phyloP scores from a whole-genome alignment of 2,329 filamentous ascomycete species.

The Neopestalotiopsis rosae region DNA sequence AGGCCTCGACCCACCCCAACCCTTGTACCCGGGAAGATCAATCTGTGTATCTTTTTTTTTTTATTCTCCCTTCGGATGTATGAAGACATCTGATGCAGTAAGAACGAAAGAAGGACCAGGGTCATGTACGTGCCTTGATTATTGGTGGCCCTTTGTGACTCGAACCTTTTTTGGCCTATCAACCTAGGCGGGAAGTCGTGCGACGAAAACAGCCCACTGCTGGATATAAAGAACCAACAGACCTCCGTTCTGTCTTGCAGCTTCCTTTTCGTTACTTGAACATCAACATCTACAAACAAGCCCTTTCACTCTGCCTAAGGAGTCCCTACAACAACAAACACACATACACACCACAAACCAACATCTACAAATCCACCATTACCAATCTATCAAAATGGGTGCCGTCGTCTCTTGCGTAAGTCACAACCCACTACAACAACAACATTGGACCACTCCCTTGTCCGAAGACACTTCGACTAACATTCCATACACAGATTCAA shows the following conservation, averaged over 20 bases:
- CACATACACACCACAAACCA: conserved; percentile 20
- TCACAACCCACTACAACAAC: conserved; percentile 28
- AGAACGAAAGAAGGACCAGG: not conserved
- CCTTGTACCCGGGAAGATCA: not conserved
- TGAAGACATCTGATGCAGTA: not conserved
- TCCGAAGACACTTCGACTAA: conserved; percentile 25
- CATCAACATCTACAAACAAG: conserved; percentile 7
- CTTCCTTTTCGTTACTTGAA: not conserved
- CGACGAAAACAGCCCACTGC: not conserved
- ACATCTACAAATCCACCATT: not conserved
- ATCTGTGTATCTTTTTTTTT: not conserved
- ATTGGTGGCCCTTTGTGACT: not conserved
- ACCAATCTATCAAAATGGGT: conserved; percentile 66
- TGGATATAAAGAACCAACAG: conserved; percentile 9
- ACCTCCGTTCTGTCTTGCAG: not conserved
- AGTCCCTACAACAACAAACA: conserved; percentile 1
- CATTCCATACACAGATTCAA: conserved; percentile 52
- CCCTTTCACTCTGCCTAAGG: not conserved
- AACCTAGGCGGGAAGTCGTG: not conserved
- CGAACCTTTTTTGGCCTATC: not conserved
- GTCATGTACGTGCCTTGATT: conserved; percentile 8
- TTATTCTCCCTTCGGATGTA: not conserved
- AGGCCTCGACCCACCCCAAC: not conserved
- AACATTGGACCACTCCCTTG: too few relatives aligned
- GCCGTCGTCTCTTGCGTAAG: conserved; percentile 84